Evolutionary conservation across 345 rosid genomes (phyloP).

Genomic region (Barbarea vulgaris): DNA sequence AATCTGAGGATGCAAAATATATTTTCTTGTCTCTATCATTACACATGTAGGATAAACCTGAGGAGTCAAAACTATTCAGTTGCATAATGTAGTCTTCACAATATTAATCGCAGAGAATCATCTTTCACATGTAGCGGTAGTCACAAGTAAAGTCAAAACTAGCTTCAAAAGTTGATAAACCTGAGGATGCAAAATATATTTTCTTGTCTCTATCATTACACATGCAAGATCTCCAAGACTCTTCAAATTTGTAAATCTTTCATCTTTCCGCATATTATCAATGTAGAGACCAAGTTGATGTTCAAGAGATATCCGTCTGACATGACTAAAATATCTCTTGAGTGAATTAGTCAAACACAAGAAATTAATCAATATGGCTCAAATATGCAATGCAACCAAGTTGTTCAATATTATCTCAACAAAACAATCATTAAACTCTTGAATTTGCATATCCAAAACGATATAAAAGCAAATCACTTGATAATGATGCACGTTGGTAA

Average conservation of each 20-base stretch:
- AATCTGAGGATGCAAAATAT: not conserved
- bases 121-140: not conserved
- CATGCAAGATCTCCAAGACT: not conserved
- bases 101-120: not conserved
- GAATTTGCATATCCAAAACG: not conserved
- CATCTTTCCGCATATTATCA: not conserved
- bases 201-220: not conserved
- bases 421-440: not conserved
- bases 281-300: not conserved
- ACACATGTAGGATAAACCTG: not conserved
- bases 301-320: not conserved
- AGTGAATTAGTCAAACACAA: not conserved
- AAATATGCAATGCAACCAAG: not conserved
- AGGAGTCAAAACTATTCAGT: no score
- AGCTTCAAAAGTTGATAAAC: not conserved
- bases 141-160: not conserved
- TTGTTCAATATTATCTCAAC: no score
- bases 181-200: not conserved
- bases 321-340: not conserved
- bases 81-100: not conserved
- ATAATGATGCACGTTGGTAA: not conserved
- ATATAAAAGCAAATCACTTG: not conserved
- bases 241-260: not conserved
- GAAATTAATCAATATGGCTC: not conserved
- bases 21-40: not conserved